A percentile compares a stretch with the other conserved stretches of the same genome.
Conservation (phyloP, 2,329 filamentous ascomycete species). For the Monosporascus cannonballus region DNA sequence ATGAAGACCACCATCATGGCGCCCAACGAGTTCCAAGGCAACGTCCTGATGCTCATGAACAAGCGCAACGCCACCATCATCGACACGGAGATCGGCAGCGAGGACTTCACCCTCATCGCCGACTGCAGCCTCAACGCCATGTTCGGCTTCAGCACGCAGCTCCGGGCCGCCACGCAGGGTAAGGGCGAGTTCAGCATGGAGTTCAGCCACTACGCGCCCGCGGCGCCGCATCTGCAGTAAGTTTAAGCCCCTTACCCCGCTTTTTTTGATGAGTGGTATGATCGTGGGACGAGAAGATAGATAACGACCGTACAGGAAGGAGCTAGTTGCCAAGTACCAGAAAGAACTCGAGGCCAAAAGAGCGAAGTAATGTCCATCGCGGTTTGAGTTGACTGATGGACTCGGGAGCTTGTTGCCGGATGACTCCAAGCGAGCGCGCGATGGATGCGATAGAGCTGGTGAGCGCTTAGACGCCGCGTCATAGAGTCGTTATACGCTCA, state of each 20-base stretch:
- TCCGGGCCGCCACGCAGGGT: conserved; percentile 90
- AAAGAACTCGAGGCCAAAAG: conserved; percentile 53
- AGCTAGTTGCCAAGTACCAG: conserved; percentile 52
- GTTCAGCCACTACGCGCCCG: conserved; percentile 90
- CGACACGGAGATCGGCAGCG: conserved; percentile 87
- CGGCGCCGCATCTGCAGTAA: conserved; percentile 83
- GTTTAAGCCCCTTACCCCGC: conserved; percentile 27
- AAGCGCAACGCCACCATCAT: conserved; percentile 94
- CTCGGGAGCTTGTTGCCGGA: background rate
- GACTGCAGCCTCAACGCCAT: conserved; percentile 94
- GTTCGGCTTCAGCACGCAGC: conserved; percentile 92
- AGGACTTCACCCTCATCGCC: conserved; percentile 88
- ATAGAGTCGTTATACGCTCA: too few relatives aligned
- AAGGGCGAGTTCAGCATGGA: conserved; percentile 99
- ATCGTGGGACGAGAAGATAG: conserved; percentile 1
- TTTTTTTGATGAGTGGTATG: too few relatives aligned
- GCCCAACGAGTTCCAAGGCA: conserved; percentile 95
- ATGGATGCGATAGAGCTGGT: too few relatives aligned
- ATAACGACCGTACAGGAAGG: conserved; percentile 40
- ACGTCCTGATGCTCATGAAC: conserved; percentile 89
- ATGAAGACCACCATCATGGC: conserved; percentile 99
- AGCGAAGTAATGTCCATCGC: conserved; percentile 36
- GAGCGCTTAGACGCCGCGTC: too few relatives aligned
- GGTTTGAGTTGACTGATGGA: background rate
- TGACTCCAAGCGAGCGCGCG: background rate